Percentiles rank a stretch among this genome's conserved stretches.
Conservation (phyloP, 768 basidiomycete species). For the Harrya chromipes region DNA sequence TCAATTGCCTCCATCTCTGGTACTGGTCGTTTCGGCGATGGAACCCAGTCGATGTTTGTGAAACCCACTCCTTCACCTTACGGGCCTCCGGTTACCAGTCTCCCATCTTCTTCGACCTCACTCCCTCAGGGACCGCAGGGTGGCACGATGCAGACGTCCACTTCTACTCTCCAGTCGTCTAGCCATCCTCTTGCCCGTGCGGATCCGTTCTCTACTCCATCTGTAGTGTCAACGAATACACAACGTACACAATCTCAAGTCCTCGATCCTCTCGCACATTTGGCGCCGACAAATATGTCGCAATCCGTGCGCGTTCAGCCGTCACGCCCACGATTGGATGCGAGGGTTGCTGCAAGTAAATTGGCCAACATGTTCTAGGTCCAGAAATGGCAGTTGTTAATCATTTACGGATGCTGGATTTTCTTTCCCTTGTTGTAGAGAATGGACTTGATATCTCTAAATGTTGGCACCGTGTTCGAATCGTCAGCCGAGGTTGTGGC, state of each 20-base stretch:
- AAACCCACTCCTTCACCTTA: slow-evolving; percentile 42
- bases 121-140: slow-evolving; percentile 21
- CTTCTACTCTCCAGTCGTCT: slow-evolving; percentile 4
- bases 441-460: slow-evolving; percentile 6
- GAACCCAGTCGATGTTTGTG: slow-evolving; percentile 80
- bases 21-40: slow-evolving; percentile 66
- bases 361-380: slow-evolving; percentile 82
- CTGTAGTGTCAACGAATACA: slow-evolving; percentile 17
- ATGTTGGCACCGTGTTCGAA: background rate
- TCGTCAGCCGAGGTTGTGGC: background rate
- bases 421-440: slow-evolving; percentile 7
- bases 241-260: slow-evolving; percentile 18
- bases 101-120: slow-evolving; percentile 36
- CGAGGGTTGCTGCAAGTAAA: slow-evolving; percentile 84
- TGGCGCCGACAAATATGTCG: slow-evolving; percentile 62
- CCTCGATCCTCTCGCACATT: slow-evolving; percentile 64
- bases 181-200: slow-evolving; percentile 18
- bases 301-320: slow-evolving; percentile 72
- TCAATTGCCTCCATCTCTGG: slow-evolving; percentile 31
- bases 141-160: slow-evolving; percentile 6
- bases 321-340: slow-evolving; percentile 72
- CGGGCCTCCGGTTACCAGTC: slow-evolving; percentile 32
- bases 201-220: slow-evolving; percentile 13
- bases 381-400: background rate
- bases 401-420: slow-evolving; percentile 16